Base-by-base conservation (phyloP, 805 yeast species). In the Pachysolen tannophilus region DNA sequence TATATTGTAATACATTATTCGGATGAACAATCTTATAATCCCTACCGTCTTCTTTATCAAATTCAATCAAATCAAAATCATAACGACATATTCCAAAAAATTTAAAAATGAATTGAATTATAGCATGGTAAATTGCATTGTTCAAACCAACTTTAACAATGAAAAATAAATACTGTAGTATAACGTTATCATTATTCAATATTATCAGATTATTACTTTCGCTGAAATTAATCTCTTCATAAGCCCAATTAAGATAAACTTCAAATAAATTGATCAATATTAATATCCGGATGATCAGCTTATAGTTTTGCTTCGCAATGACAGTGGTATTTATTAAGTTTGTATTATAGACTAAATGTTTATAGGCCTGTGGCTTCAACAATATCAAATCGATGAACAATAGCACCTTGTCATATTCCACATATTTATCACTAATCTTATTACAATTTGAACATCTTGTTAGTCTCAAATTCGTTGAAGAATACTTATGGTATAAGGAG, bases 211-310 rank as follows among this genome's bases (percentile, higher is more conserved):
- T 24, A 45, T 34, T 17, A 46, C 54, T 21, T 49, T 43, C n/a
- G 26, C 49, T 48, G n/a, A n/a, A n/a, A 37, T 67, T 70, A 45
- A 72, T 75, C 54, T 90, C 98, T 41, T 82, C 88, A 37, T 79
- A 75, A 0, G 95, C 95, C 97, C 98, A 92, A 1, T 76, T 78
- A 34, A 92, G 56, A 53, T 92, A 92, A 4, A 90, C 90, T 47
- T 92, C 97, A 48, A 90, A 86, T 11, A 92, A 65, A 0, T 83
- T 61, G 35, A 82, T 65, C 26, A 90, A 62, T 3, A 82, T 44
- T 44, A 82, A 59, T 25, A 82, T 56, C 20, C 90, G 57, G n/a
- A 61, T 30, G 8, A 30, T 30, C 6, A 30, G 16, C 3, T 18
- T 18, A 16, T 26, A 35, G 8, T 14, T 4, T 23, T 8, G 10